A percentile compares a stretch with the other conserved stretches of the same genome.
Conservation (phyloP, 768 basidiomycete genomes). For the Asterophora lycoperdoides region DNA sequence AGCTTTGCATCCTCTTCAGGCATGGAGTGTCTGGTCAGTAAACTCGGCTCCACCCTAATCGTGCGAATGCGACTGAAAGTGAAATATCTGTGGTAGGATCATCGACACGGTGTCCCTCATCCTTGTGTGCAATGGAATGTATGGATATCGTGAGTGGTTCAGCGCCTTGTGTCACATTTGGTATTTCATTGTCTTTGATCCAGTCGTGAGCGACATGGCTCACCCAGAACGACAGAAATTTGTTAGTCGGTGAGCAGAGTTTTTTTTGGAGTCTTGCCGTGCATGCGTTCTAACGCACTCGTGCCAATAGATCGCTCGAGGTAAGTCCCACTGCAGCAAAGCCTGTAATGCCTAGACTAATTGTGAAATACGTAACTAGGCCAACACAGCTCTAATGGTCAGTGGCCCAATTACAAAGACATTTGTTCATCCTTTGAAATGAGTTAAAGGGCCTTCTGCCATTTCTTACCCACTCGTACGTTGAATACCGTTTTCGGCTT, state of each 20-base stretch:
- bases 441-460: background rate
- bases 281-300: no score
- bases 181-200: background rate
- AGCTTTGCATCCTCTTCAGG: background rate
- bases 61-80: no score
- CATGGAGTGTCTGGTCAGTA: slow-evolving; percentile 3
- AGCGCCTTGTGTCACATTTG: background rate
- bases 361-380: background rate
- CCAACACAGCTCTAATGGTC: slow-evolving; percentile 1
- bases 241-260: background rate
- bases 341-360: no score
- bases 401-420: background rate
- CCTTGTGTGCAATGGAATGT: slow-evolving; percentile 10
- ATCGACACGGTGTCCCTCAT: slow-evolving; percentile 11
- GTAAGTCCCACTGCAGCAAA: no score
- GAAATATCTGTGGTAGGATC: background rate
- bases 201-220: slow-evolving; percentile 5
- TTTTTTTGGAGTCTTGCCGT: no score
- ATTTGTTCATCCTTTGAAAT: background rate
- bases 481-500: background rate
- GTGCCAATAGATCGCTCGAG: slow-evolving; percentile 4
- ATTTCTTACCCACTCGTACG: slow-evolving; percentile 13
- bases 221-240: background rate
- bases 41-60: background rate
- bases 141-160: slow-evolving; percentile 10